phyloP scores from a whole-genome alignment of 1,284 basidiomycete genomes.

The Caloboletus inedulis region DNA sequence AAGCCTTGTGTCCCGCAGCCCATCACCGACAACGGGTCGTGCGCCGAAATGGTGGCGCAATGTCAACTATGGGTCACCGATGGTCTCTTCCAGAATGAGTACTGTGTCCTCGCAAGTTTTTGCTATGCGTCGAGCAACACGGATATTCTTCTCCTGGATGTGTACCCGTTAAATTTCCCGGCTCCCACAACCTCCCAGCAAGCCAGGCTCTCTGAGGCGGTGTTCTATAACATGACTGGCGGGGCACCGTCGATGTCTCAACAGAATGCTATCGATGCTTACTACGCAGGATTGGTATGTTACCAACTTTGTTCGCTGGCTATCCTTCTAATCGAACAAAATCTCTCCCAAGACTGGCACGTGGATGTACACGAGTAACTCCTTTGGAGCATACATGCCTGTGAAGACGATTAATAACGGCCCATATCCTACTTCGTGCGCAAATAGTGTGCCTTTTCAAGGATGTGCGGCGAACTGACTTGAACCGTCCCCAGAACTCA shows the following conservation, averaged over 20 bases:
- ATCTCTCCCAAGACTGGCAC: constrained; percentile 16
- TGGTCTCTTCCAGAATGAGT: constrained; percentile 26
- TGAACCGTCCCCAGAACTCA: constrained; percentile 1
- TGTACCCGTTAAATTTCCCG: constrained; percentile 10
- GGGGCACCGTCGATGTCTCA: constrained; percentile 21
- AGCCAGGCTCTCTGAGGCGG: constrained; percentile 15
- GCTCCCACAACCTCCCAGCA: constrained; percentile 14
- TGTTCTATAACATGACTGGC: constrained; percentile 24
- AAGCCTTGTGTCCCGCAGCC: constrained; percentile 24
- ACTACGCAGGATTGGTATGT: constrained; percentile 21
- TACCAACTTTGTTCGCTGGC: not conserved
- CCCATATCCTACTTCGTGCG: constrained; percentile 26
- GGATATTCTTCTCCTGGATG: constrained; percentile 15
- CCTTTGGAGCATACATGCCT: constrained; percentile 4
- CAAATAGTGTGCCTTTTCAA: not conserved
- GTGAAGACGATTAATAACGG: constrained; percentile 12
- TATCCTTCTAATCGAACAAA: not conserved
- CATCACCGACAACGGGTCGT: constrained; percentile 24
- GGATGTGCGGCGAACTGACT: not conserved
- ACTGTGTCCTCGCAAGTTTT: constrained; percentile 25
- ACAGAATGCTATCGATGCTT: constrained; percentile 24
- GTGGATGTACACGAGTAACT: constrained; percentile 5
- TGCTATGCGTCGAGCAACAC: constrained; percentile 26
- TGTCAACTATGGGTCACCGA: constrained; percentile 15
- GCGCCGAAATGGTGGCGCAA: constrained; percentile 12